Evolutionary conservation across 1,139 yeast species (phyloP), one percentile per base, ranked within the genome.

Genomic region (Suhomyces anneliseae): DNA sequence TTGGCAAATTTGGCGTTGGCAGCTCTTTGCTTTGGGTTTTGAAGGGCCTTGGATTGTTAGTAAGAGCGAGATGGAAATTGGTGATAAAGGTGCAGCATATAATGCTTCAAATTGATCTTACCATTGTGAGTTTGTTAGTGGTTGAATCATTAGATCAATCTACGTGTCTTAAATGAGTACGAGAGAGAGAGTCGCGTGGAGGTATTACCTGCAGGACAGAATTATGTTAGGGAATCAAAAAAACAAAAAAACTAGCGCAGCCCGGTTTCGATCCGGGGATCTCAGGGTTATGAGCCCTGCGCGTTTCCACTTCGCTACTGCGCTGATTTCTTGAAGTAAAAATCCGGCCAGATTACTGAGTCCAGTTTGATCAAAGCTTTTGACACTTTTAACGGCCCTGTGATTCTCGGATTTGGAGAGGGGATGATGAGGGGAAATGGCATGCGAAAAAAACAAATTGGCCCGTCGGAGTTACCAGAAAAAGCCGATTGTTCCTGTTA

Each of bases 271-370:
- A 90, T 90, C 96, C 95, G 79, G 84, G 95, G 96, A 88, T 96
- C 86, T 89, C 96, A 88, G 96, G 96, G 97, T 90, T 90, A 90
- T 89, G 95, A 87, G 95, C 95, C 95, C 95, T 86, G 95, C 95
- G 95, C 96, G 96, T 96, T 88, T 87, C 96, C 96, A 83, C 96
- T 88, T 96, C 96, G 96, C 93, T 95, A 87, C 90, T 82, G 83
- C 87, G 89, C 88, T 74, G 46, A 33, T 36, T 46, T 44, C 15
- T 32, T 44, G 49, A 19, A 15, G 4, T 5, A 9, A 29, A 29
- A 29, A 5, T 29, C 10, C 4, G 24, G 3, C 4, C 24, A 3
- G 24, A 19, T 19, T 19, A 6, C 3, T 4, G 1, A 6, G 24
- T 3, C 24, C 24, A 19, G 24, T 19, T 6, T 6, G 6, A 19